Evolutionary conservation across 2,329 filamentous ascomycete genomes (phyloP).

Genomic region (Knoxdaviesia proteae): DNA sequence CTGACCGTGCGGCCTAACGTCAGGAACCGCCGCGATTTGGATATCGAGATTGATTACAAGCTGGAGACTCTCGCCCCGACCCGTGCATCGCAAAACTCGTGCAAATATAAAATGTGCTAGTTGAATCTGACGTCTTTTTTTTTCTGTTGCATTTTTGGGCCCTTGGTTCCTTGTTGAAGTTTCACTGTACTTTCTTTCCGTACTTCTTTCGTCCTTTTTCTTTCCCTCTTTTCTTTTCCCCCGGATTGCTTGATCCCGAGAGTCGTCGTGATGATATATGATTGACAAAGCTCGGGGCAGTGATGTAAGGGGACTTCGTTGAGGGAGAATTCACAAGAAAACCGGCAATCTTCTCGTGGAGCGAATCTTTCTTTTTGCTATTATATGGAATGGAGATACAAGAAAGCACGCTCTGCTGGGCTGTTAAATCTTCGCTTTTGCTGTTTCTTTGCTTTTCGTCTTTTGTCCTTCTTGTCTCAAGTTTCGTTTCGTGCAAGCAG

Average conservation of each 20-base stretch:
- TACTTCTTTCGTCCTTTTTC: background rate
- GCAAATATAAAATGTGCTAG: conserved; percentile 64
- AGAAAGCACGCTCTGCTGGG: too few species aligned
- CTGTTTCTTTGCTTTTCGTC: too few species aligned
- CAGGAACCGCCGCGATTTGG: conserved; percentile 86
- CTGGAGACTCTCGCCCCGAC: conserved; percentile 56
- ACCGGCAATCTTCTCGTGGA: too few species aligned
- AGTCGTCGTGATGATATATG: background rate
- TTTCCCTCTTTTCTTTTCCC: conserved; percentile 3
- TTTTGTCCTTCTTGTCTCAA: too few species aligned
- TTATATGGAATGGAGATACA: too few species aligned
- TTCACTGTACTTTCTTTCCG: background rate
- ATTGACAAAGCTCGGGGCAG: too few species aligned
- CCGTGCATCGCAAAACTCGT: conserved; percentile 46
- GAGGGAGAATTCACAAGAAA: too few species aligned
- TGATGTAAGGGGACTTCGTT: too few species aligned
- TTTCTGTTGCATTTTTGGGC: conserved; percentile 1
- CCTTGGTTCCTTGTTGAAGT: background rate
- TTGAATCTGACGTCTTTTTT: background rate
- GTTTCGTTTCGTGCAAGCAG: too few species aligned
- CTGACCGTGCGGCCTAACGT: conserved; percentile 74
- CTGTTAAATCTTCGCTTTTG: too few species aligned
- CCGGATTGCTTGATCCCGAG: background rate
- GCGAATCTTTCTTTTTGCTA: too few species aligned
- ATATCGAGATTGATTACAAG: conserved; percentile 71